Evolutionary conservation across 192 early-diverging fungal genomes (phyloP).

Genomic region (Linnemannia zychae): DNA sequence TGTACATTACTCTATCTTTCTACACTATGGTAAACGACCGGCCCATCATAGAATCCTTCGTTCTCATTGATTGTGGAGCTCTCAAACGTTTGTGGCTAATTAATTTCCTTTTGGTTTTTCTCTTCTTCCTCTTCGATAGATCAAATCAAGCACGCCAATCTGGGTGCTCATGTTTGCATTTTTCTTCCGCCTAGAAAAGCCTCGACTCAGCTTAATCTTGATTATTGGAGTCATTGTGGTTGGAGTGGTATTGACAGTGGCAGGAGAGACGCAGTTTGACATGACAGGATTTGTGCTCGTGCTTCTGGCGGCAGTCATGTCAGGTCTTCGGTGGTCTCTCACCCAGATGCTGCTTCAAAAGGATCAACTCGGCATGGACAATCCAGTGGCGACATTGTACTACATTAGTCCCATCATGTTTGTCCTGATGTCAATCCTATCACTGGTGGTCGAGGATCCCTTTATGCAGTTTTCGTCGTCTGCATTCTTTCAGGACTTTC

Average conservation of each 20-base stretch:
- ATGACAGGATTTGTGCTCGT: slow-evolving; percentile 67
- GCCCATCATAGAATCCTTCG: neutral
- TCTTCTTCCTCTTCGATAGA: slow-evolving; percentile 17
- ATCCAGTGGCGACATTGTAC: slow-evolving; percentile 83
- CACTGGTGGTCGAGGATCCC: slow-evolving; percentile 71
- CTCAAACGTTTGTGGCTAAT: neutral
- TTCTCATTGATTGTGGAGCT: neutral
- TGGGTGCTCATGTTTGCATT: slow-evolving; percentile 87
- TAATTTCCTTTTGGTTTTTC: slow-evolving; percentile 12
- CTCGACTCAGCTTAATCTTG: slow-evolving; percentile 68
- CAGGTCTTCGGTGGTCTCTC: slow-evolving; percentile 87
- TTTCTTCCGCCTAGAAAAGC: slow-evolving; percentile 81
- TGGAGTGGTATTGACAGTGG: slow-evolving; percentile 84
- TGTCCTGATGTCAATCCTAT: slow-evolving; percentile 69
- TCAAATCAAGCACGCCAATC: slow-evolving; percentile 76
- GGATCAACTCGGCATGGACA: slow-evolving; percentile 77
- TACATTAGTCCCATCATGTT: slow-evolving; percentile 86
- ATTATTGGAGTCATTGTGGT: slow-evolving; percentile 80
- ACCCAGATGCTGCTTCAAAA: slow-evolving; percentile 83
- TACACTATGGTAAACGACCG: slow-evolving; percentile 80
- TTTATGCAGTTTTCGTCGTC: slow-evolving; percentile 61
- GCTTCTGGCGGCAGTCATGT: slow-evolving; percentile 76
- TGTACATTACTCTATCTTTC: slow-evolving; percentile 87
- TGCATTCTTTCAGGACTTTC: slow-evolving; percentile 66
- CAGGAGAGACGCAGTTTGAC: slow-evolving; percentile 76